These are phyloP conservation scores for Phylloporus rhodoxanthus DNA, from an alignment of 768 basidiomycete genomes.

Conservation along the genomic window DNA sequence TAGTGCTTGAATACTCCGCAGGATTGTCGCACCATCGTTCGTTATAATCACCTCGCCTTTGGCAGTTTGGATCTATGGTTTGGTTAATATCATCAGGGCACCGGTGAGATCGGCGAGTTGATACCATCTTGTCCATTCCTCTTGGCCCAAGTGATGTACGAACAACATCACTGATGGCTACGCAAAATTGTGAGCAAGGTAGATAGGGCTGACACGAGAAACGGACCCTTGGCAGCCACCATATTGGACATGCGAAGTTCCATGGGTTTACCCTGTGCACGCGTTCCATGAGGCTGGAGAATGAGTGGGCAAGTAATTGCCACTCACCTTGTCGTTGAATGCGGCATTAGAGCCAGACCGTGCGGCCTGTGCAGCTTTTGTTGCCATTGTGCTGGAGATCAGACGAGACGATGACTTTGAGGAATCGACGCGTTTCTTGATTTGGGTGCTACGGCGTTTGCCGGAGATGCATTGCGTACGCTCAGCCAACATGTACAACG, in stretches of 20 bases:
- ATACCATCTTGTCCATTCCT: constrained; percentile 99
- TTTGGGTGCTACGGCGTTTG: constrained; percentile 26
- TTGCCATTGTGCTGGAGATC: constrained; percentile 24
- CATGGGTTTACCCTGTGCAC: constrained; percentile 87
- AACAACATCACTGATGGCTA: constrained; percentile 96
- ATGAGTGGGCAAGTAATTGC: not conserved
- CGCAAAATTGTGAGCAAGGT: constrained; percentile 5
- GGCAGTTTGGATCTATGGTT: constrained; percentile 80
- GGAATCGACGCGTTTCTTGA: constrained; percentile 23
- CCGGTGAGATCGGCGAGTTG: constrained; percentile 18
- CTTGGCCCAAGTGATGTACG: constrained; percentile 93
- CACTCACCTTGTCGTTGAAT: constrained; percentile 78
- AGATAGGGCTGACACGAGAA: not conserved
- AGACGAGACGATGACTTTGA: not conserved
- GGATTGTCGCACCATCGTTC: constrained; percentile 97
- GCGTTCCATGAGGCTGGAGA: constrained; percentile 20
- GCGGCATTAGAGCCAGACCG: constrained; percentile 60
- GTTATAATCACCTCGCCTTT: constrained; percentile 98
- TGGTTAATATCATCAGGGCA: constrained; percentile 9
- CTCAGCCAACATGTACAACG: constrained; percentile 1
- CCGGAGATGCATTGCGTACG: constrained; percentile 28
- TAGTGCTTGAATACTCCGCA: constrained; percentile 90
- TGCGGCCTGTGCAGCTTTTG: constrained; percentile 18
- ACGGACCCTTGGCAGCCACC: constrained; percentile 92
- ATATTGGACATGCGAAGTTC: constrained; percentile 96